phyloP scores from a whole-genome alignment of 2,329 filamentous ascomycete genomes.

The Ophiostoma ulmi region DNA sequence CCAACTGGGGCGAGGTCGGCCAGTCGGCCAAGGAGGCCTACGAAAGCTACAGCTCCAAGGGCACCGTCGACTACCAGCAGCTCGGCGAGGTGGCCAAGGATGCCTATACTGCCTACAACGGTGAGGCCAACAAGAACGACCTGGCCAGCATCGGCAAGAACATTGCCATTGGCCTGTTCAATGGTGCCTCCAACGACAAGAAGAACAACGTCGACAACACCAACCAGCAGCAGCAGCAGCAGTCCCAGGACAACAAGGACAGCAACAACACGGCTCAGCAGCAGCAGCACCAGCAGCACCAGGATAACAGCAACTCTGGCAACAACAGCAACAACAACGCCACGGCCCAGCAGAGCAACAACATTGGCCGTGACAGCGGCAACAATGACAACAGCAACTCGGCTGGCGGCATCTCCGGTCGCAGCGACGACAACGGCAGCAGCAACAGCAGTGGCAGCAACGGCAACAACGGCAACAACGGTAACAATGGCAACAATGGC shows the following conservation, averaged over 20 bases:
- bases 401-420: background rate
- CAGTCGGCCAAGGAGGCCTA: slow-evolving; percentile 28
- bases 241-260: slow-evolving; percentile 11
- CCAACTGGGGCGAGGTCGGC: slow-evolving; percentile 28
- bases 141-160: slow-evolving; percentile 23
- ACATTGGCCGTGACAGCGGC: slow-evolving; percentile 11
- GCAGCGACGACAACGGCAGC: slow-evolving; percentile 8
- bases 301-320: background rate
- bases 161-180: slow-evolving; percentile 22
- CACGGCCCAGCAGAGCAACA: background rate
- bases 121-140: slow-evolving; percentile 23
- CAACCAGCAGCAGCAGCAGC: slow-evolving; percentile 15
- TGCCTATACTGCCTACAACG: slow-evolving; percentile 32
- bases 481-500: slow-evolving; percentile 1
- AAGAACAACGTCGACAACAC: background rate
- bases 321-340: slow-evolving; percentile 13
- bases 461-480: slow-evolving; percentile 17
- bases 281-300: slow-evolving; percentile 8
- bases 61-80: slow-evolving; percentile 33
- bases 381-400: background rate
- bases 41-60: slow-evolving; percentile 31
- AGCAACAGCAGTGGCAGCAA: slow-evolving; percentile 8
- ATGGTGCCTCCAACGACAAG: slow-evolving; percentile 16
- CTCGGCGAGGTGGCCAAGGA: slow-evolving; percentile 34
- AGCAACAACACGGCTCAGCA: background rate